phyloP scores from a whole-genome alignment of 2,329 filamentous ascomycete genomes.

The Elsinoe fawcettii region DNA sequence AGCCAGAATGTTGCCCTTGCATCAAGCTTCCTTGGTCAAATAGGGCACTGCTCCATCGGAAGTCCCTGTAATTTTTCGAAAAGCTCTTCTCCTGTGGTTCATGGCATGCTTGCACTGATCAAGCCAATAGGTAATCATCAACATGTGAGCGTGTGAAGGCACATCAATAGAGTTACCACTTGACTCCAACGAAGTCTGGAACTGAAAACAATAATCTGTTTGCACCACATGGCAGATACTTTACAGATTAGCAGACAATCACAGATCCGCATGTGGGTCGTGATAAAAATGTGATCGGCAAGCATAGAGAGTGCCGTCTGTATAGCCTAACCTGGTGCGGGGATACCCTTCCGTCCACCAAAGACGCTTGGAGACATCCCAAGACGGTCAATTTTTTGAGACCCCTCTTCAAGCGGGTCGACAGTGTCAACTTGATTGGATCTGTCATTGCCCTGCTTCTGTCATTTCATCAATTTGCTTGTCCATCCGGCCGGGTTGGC shows the following conservation, averaged over 20 bases:
- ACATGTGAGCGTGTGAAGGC: background rate
- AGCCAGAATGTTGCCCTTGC: background rate
- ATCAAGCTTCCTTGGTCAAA: background rate
- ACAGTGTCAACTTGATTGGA: constrained; percentile 1
- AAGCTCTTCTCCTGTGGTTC: background rate
- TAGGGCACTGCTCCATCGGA: background rate
- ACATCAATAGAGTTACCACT: background rate
- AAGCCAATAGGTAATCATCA: background rate
- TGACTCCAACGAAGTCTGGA: background rate
- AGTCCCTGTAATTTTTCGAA: background rate
- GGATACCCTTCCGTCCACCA: background rate
- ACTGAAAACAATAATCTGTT: background rate
- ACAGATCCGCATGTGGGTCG: background rate
- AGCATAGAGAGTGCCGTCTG: background rate
- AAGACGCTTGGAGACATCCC: background rate
- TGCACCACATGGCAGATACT: background rate
- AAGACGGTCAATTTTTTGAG: constrained; percentile 7
- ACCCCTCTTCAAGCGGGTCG: constrained; percentile 8
- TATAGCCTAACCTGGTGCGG: background rate
- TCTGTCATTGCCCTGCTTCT: background rate
- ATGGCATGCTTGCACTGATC: background rate
- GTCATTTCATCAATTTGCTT: background rate
- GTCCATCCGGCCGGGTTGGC: background rate
- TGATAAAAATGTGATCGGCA: constrained; percentile 6
- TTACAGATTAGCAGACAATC: background rate